Percentiles rank a stretch among this genome's conserved stretches.
These are phyloP conservation scores for Termitomyces sp. DNA, from an alignment of 768 basidiomycete genomes.

Conservation along the genomic window DNA sequence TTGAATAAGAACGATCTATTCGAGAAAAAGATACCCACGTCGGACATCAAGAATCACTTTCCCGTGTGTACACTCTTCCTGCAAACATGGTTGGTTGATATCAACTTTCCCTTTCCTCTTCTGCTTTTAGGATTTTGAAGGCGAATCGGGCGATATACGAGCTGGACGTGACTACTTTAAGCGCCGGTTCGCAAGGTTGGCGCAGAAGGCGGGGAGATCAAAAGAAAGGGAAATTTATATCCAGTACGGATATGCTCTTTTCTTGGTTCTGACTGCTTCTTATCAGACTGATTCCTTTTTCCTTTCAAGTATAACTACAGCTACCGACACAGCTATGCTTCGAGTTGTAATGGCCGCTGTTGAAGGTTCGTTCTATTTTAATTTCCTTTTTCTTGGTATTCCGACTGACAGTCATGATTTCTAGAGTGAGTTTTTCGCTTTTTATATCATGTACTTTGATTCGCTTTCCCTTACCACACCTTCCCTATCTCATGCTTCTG, in stretches of 20 bases:
- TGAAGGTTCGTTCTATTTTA: constrained; percentile 58
- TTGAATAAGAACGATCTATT: constrained; percentile 96
- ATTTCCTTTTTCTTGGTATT: background rate
- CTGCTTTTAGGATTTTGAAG: constrained; percentile 73
- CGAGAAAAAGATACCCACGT: constrained; percentile 71
- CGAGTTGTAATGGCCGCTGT: constrained; percentile 94
- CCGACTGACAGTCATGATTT: constrained; percentile 4
- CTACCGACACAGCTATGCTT: constrained; percentile 84
- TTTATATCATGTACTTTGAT: constrained; percentile 16
- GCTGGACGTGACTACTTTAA: constrained; percentile 90
- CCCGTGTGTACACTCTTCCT: constrained; percentile 46
- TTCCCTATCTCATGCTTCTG: constrained; percentile 7
- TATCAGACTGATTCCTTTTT: background rate
- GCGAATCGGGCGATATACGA: constrained; percentile 62
- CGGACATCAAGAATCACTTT: constrained; percentile 86
- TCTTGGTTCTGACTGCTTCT: background rate
- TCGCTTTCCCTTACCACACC: constrained; percentile 14
- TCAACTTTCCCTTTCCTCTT: background rate
- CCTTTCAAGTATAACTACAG: constrained; percentile 68
- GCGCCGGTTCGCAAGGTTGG: constrained; percentile 73
- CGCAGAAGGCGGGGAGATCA: constrained; percentile 78
- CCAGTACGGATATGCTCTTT: constrained; percentile 42
- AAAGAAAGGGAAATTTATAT: constrained; percentile 91
- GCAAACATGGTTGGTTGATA: background rate
- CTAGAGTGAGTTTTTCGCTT: constrained; percentile 60